A percentile compares a stretch with the other conserved stretches of the same genome.
Conservation (phyloP, 345 rosid species). For the Brassica incana region DNA sequence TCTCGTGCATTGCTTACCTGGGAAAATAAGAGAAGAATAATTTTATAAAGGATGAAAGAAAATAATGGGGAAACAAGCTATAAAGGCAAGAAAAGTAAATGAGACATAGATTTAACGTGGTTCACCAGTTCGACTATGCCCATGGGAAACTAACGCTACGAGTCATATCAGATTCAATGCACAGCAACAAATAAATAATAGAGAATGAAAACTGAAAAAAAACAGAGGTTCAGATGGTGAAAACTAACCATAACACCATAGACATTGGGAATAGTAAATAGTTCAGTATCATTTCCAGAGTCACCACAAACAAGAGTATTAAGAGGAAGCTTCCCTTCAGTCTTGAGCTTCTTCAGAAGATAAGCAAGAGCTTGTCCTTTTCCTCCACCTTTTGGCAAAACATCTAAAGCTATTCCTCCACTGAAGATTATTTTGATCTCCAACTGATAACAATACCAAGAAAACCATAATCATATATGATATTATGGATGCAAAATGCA, state of each 20-base stretch:
- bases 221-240: neutral
- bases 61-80: too few relatives aligned
- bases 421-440: constrained; percentile 86
- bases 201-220: neutral
- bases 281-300: constrained; percentile 96
- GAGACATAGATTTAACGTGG: too few relatives aligned
- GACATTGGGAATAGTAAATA: constrained; percentile 82
- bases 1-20: neutral
- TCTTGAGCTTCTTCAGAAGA: constrained; percentile 66
- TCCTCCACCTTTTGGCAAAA: constrained; percentile 89
- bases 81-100: too few relatives aligned
- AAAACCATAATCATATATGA: neutral
- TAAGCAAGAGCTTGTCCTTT: constrained; percentile 98
- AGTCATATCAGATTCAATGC: too few relatives aligned
- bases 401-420: constrained; percentile 90
- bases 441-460: constrained; percentile 48
- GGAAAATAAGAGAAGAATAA: neutral
- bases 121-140: too few relatives aligned
- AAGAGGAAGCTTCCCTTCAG: constrained; percentile 62
- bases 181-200: neutral
- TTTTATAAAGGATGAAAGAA: neutral
- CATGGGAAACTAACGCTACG: too few relatives aligned
- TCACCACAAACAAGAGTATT: constrained; percentile 95
- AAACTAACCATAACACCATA: constrained; percentile 84
- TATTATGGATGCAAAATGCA: neutral